Conservation (phyloP, 2,329 filamentous ascomycete genomes). For the Elsinoe perseae region DNA sequence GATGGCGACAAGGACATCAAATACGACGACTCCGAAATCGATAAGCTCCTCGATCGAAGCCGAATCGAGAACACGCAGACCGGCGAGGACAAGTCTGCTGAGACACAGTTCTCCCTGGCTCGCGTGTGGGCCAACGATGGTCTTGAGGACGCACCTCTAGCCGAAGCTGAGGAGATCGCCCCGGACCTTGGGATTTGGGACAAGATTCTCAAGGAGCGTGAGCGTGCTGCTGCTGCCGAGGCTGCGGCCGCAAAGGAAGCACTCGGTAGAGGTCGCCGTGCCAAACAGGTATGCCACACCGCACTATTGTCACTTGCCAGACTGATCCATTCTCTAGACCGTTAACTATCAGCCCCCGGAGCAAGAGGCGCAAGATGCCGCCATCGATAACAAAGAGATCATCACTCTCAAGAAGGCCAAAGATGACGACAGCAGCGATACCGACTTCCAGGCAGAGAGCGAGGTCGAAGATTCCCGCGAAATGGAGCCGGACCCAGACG, state of each 20-base stretch:
- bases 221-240: constrained; percentile 67
- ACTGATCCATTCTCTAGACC: constrained; percentile 26
- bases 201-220: constrained; percentile 74
- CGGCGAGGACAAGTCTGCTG: constrained; percentile 57
- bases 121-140: constrained; percentile 84
- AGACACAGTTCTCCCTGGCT: constrained; percentile 81
- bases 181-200: constrained; percentile 75
- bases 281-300: constrained; percentile 33
- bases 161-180: constrained; percentile 38
- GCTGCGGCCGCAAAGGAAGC: constrained; percentile 60
- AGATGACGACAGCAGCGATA: constrained; percentile 38
- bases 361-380: constrained; percentile 20
- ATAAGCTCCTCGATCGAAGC: constrained; percentile 81
- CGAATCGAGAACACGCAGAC: constrained; percentile 64
- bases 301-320: constrained; percentile 1
- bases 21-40: constrained; percentile 76
- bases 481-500: constrained; percentile 22
- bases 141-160: constrained; percentile 55
- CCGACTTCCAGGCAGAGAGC: constrained; percentile 42
- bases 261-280: constrained; percentile 77
- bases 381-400: background rate
- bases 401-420: constrained; percentile 23
- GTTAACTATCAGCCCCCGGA: constrained; percentile 41
- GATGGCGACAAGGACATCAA: constrained; percentile 64
- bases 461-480: constrained; percentile 28